Base-by-base conservation (phyloP, 192 early-diverging fungal genomes). In the Linnemannia elongata region DNA sequence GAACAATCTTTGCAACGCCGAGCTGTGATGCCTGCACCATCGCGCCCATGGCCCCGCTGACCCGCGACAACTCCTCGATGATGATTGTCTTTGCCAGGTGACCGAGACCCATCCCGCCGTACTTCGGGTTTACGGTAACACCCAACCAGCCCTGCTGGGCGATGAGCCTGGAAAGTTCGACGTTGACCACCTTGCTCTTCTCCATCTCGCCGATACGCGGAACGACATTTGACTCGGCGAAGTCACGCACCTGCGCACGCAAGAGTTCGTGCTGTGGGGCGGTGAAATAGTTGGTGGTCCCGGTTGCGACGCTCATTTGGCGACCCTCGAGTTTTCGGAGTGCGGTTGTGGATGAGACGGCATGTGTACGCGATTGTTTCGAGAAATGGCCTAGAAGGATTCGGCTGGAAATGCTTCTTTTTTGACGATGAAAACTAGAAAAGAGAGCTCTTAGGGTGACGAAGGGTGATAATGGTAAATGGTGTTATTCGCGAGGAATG, bases 51-150 rank as follows among this genome's bases (percentile, higher is more conserved):
- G 68, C 68, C 15, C 68, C 68, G 33, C 68, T 69, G 68, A 69
- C 68, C 68, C 68, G 68, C 33, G 68, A 69, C 68, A 69, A 69
- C 18, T 69, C 68, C 68, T 69, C 68, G 68, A 69, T 69, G 68
- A 69, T 69, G 27, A 69, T 35, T 10, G 68, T 69, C 68, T 69
- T 69, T 10, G 68, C 68, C 20, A 69, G 38, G 35, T 69, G 68
- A 38, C 68, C 68, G 35, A 69, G 68, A 36, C 68, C 68, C 68
- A 69, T 69, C 68, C 68, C 68, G 10, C 68, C 68, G 68, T 69
- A 69, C 68, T 13, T 69, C 3, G 68, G 68, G n/a, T 69, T 35
- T 30, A 68, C 66, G 66, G 66, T 68, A 30, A 68, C 66, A 68
- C 66, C 66, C 12, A 68, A 15, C 66, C 66, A 68, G 66, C 66